Evolutionary conservation across 768 basidiomycete species (phyloP), one percentile per base, ranked within the genome.

Genomic region (Leucocoprinus leucothites): DNA sequence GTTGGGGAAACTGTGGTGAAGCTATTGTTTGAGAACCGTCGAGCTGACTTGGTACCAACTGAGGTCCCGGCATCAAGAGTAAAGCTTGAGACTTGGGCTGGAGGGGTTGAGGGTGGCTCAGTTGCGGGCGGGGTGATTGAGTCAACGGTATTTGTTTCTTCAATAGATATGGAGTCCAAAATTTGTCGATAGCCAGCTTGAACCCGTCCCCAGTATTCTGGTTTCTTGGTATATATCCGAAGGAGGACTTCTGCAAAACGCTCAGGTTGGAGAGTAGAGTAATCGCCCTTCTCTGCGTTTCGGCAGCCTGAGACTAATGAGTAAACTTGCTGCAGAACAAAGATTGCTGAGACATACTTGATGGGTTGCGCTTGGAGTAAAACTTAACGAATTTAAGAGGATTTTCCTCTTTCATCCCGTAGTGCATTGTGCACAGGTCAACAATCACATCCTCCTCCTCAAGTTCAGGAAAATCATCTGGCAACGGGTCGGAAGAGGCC

Each of bases 381-480:
- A 92, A 94, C 64, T 77, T 82, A 51, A 91, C 81, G 14, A 69
- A 76, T 43, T 86, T 78, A 44, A 92, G 63, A 1, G 91, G 91
- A 61, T 89, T 89, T 58, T 72, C 67, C 42, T 82, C 80, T 59
- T 79, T 74, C 82, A 87, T 89, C 2, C 91, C 91, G 61, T 88
- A 86, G 64, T 93, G 91, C 77, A 92, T 76, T n/a, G 65, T 61
- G 1, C 82, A 67, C 13, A 84, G 71, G 48, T 85, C 80, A 19
- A 93, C 86, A 38, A 86, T 80, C 26, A 93, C 74, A 51, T 89
- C 79, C 4, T 74, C 65, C 0, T 70, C 67, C 14, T 58, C 64
- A 9, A 87, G 70, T 11, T 65, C 58, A 9, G 69, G 61, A 0
- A 68, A 60, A 2, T 68, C 64, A 0, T 55, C 40, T 11, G 41